A percentile compares a stretch with the other conserved stretches of the same genome.
phyloP scores from a whole-genome alignment of 139 green algal species.

The Micromonas commoda region DNA sequence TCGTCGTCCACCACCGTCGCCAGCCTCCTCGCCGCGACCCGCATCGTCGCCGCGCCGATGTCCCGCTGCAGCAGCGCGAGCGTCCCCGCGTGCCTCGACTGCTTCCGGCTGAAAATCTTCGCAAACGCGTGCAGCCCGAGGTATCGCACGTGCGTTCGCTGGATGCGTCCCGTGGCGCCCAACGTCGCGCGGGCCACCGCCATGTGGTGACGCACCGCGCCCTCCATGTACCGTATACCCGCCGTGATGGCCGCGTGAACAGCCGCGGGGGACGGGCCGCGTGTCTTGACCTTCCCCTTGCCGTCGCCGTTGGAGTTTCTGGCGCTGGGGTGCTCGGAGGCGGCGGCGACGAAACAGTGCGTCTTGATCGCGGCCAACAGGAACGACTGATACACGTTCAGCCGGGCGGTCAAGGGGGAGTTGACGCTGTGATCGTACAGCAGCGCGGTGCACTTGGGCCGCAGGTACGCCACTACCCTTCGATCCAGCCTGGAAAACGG shows the following conservation, averaged over 20 bases:
- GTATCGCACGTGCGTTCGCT: constrained; percentile 42
- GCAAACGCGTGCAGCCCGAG: constrained; percentile 62
- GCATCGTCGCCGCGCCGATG: neutral
- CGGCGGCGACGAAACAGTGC: constrained; percentile 60
- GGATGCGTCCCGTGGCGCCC: constrained; percentile 21
- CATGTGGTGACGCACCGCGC: constrained; percentile 23
- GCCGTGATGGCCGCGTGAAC: constrained; percentile 25
- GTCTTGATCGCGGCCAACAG: constrained; percentile 74
- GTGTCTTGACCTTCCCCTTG: neutral
- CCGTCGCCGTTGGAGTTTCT: too few relatives aligned
- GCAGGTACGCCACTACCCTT: constrained; percentile 53
- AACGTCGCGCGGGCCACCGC: neutral
- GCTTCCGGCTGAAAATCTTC: constrained; percentile 39
- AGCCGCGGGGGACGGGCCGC: constrained; percentile 6
- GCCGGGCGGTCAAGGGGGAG: constrained; percentile 49
- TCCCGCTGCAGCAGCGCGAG: neutral
- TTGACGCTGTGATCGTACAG: constrained; percentile 80
- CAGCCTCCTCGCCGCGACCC: neutral
- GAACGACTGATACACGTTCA: constrained; percentile 80
- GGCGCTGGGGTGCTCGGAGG: neutral
- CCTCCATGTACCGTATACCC: constrained; percentile 34
- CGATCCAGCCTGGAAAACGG: neutral
- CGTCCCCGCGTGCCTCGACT: neutral
- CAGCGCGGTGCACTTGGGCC: constrained; percentile 75
- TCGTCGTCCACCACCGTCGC: neutral